phyloP scores from a whole-genome alignment of 202 grass and related monocot genomes.

The Dendrocalamus latiflorus region DNA sequence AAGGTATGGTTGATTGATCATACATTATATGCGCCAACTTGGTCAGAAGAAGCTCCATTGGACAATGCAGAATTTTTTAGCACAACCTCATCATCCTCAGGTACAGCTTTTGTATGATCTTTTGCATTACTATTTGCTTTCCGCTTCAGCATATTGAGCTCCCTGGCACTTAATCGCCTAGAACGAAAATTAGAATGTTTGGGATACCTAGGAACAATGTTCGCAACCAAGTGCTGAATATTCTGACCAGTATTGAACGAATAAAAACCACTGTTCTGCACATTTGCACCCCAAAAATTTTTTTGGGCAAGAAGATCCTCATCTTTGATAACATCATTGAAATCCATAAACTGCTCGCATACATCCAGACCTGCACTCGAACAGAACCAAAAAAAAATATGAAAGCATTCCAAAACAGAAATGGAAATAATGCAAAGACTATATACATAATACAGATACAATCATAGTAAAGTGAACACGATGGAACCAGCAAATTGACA shows the following conservation, averaged over 20 bases:
- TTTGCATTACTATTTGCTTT: constrained; percentile 88
- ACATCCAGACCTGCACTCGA: constrained; percentile 83
- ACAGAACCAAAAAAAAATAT: constrained; percentile 14
- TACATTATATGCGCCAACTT: constrained; percentile 54
- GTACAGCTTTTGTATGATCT: constrained; percentile 75
- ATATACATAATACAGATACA: neutral
- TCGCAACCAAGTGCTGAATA: constrained; percentile 92
- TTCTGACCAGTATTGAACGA: constrained; percentile 58
- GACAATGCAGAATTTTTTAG: constrained; percentile 35
- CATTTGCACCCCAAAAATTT: constrained; percentile 51
- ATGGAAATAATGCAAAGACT: neutral
- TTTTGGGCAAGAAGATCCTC: constrained; percentile 91
- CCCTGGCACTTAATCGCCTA: constrained; percentile 84
- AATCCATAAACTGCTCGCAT: constrained; percentile 99
- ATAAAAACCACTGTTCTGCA: constrained; percentile 59
- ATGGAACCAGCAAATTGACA: constrained; percentile 11
- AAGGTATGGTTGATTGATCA: neutral
- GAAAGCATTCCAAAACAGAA: constrained; percentile 7
- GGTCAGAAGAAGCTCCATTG: constrained; percentile 53
- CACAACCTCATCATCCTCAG: constrained; percentile 68
- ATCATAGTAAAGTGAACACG: neutral
- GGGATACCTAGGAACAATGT: constrained; percentile 65
- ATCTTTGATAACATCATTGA: constrained; percentile 90
- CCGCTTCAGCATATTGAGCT: constrained; percentile 88
- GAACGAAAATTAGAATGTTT: constrained; percentile 49